These are phyloP conservation scores for Paramecium sexaurelia DNA, from an alignment of 73 alveolate species.

Conservation along the genomic window DNA sequence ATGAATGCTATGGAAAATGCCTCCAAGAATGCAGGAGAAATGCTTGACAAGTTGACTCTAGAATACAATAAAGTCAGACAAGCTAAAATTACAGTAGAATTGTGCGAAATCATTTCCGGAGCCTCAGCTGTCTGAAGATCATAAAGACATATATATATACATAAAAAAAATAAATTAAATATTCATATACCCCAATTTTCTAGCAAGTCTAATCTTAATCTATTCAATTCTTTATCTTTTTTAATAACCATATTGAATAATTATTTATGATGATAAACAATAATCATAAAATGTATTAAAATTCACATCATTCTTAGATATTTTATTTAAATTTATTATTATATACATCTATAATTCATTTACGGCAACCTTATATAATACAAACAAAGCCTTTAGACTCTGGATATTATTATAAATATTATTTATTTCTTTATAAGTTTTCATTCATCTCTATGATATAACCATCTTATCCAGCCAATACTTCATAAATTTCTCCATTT, in stretches of 20 bases:
- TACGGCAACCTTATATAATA: background rate
- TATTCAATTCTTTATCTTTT: too few relatives aligned
- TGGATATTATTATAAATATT: conserved; percentile 6
- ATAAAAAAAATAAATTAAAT: too few relatives aligned
- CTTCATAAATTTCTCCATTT: background rate
- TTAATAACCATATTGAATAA: too few relatives aligned
- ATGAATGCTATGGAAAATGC: conserved; percentile 96
- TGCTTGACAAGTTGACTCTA: conserved; percentile 81
- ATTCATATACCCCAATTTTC: too few relatives aligned
- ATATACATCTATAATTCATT: background rate
- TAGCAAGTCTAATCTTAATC: too few relatives aligned
- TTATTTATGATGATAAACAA: too few relatives aligned
- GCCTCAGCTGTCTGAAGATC: conserved; percentile 82
- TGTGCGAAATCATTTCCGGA: conserved; percentile 92
- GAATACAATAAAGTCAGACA: conserved; percentile 91
- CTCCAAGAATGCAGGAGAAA: conserved; percentile 86
- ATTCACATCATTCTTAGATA: too few relatives aligned
- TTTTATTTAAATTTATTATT: too few relatives aligned
- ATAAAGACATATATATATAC: background rate
- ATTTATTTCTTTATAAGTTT: background rate
- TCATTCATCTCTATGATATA: conserved; percentile 41
- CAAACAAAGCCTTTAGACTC: conserved; percentile 1
- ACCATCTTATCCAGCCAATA: background rate
- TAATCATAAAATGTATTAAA: too few relatives aligned
- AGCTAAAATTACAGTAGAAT: conserved; percentile 86